A percentile compares a stretch with the other conserved stretches of the same genome.
These are phyloP conservation scores for Baeospora myosura DNA, from an alignment of 1,284 basidiomycete species.

Conservation along the genomic window DNA sequence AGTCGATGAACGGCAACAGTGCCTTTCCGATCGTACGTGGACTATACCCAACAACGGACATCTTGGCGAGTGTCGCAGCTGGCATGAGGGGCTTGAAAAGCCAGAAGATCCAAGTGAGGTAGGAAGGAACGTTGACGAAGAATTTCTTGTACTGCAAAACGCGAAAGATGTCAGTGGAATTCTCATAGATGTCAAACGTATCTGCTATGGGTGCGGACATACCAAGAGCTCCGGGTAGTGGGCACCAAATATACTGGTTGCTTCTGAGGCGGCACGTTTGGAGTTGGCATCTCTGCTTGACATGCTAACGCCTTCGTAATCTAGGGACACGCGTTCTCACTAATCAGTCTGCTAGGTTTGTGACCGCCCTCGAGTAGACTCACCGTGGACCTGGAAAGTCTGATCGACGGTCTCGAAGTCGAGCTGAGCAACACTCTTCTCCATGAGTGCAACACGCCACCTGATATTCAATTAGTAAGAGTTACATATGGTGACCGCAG, in stretches of 20 bases:
- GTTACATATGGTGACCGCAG: not conserved
- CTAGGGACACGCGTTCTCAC: constrained; percentile 35
- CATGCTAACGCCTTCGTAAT: constrained; percentile 67
- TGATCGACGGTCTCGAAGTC: constrained; percentile 71
- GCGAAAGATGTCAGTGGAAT: not conserved
- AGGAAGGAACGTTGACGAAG: constrained; percentile 70
- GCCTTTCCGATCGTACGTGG: constrained; percentile 48
- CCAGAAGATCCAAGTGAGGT: constrained; percentile 77
- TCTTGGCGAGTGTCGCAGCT: constrained; percentile 64
- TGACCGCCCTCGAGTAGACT: constrained; percentile 5
- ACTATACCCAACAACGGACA: constrained; percentile 67
- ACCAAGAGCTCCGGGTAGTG: constrained; percentile 76
- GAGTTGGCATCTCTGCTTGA: constrained; percentile 63
- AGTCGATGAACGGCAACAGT: constrained; percentile 46
- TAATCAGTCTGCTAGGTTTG: constrained; percentile 3
- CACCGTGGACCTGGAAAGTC: constrained; percentile 69
- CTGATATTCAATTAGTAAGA: constrained; percentile 25
- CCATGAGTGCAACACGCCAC: constrained; percentile 74
- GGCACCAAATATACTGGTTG: constrained; percentile 60
- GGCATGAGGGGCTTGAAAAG: constrained; percentile 70
- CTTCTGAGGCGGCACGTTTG: constrained; percentile 66
- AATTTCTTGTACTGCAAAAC: constrained; percentile 58
- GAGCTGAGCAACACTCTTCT: constrained; percentile 52
- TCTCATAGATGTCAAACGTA: not conserved
- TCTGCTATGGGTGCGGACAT: constrained; percentile 19